Base-by-base conservation (phyloP, 148 eudicot genomes). In the Rhododendron griersonianum region DNA sequence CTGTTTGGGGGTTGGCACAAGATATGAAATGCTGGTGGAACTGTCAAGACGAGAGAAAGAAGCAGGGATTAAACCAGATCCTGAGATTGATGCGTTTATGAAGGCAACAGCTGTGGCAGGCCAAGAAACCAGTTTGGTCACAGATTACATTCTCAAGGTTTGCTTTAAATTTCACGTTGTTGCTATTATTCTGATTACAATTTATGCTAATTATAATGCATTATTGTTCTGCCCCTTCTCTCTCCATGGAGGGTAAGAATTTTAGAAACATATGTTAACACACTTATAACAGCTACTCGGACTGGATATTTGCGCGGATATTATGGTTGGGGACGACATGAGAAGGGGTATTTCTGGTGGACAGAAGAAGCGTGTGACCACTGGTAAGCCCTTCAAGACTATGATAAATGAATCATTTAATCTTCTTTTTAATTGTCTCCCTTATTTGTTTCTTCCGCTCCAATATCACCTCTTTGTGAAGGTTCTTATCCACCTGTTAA, bases 261-360 rank as follows among this genome's bases (percentile, higher is more conserved):
- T 10, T 28, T 10, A 30, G 28, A 13, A 71, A 71, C 39, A 0
- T 30, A 71, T 14, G 7, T 30, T 71, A 30, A 71, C 76, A 71
- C 33, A 71, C 41, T 21, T 51, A 3, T 81, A 30, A 55, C 81
- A 91, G 92, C 82, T 89, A 37, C 89, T 89, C 39, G 92, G 91
- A 30, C 37, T 91, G 69, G 91, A 91, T 78, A 87, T 86, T 9
- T 89, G 92, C 57, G 73, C 91, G 80, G 91, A 91, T 83, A 87
- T 83, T 53, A 67, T 89, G 86, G 92, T 91, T 19, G 92, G 92
- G 18, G 91, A 91, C 75, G 92, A 89, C 14, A 91, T 91, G 92
- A 86, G 92, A 50, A 84, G 92, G 73, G 92, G 92, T 39, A 91
- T 91, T 33, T 91, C 92, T 57, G 92, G 92, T 53, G 92, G 92